phyloP scores from a whole-genome alignment of 768 basidiomycete species.

The Auriculariales sp. region DNA sequence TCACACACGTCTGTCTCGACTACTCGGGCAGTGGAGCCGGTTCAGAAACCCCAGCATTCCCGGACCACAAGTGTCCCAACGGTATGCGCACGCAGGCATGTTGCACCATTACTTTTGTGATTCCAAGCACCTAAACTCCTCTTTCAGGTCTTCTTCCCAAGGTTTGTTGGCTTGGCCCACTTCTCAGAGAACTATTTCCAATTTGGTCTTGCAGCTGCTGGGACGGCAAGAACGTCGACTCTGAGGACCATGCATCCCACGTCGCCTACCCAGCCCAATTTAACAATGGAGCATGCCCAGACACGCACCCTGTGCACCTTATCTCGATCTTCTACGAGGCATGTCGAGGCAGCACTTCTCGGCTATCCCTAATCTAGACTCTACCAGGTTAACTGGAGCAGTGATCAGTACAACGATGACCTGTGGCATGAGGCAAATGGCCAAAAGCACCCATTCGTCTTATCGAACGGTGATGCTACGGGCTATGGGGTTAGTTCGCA shows the following conservation, averaged over 20 bases:
- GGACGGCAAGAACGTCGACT: constrained; percentile 25
- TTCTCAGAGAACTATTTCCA: background rate
- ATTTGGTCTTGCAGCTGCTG: constrained; percentile 14
- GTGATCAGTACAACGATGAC: too few species aligned
- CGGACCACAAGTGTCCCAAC: background rate
- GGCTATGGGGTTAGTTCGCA: background rate
- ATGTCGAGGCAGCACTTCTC: constrained; percentile 1
- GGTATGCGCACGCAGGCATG: constrained; percentile 11
- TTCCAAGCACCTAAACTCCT: too few species aligned
- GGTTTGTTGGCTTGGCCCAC: background rate
- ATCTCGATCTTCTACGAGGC: constrained; percentile 11
- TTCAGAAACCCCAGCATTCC: background rate
- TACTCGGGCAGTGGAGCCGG: background rate
- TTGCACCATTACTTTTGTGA: too few species aligned
- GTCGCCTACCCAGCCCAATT: constrained; percentile 14
- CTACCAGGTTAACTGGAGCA: constrained; percentile 4
- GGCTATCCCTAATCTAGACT: background rate
- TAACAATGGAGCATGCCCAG: constrained; percentile 8
- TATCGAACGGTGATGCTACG: background rate
- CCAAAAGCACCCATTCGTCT: background rate
- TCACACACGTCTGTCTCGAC: constrained; percentile 3
- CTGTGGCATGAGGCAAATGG: too few species aligned
- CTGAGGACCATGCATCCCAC: constrained; percentile 23
- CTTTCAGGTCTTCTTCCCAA: constrained; percentile 10
- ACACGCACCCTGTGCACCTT: constrained; percentile 9